Evolutionary conservation across 2,329 filamentous ascomycete species (phyloP).

Genomic region (Decorospora gaudefroyi): DNA sequence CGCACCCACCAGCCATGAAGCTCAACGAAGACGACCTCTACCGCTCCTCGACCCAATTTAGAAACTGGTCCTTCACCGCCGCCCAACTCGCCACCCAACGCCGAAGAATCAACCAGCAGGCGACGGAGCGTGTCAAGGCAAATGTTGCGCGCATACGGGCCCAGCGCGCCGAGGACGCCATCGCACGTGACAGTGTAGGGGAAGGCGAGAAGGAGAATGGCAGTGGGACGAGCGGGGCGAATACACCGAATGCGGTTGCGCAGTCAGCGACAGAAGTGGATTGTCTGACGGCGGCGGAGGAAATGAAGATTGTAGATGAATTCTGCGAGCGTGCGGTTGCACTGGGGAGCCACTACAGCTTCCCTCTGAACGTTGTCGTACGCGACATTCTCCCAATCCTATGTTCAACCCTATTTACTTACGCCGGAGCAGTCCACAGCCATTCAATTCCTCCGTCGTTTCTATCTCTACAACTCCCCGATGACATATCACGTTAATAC

Average conservation of each 20-base stretch:
- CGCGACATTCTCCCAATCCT: neutral
- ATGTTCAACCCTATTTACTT: neutral
- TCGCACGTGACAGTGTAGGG: constrained; percentile 26
- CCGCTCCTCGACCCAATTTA: constrained; percentile 84
- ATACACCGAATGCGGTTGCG: constrained; percentile 31
- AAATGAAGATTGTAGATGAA: constrained; percentile 77
- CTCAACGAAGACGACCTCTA: constrained; percentile 91
- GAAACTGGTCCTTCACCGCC: constrained; percentile 88
- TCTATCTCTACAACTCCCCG: constrained; percentile 92
- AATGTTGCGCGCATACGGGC: constrained; percentile 58
- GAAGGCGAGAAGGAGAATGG: constrained; percentile 46
- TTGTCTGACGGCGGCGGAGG: constrained; percentile 81
- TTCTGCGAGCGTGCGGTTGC: constrained; percentile 68
- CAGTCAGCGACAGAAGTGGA: constrained; percentile 60
- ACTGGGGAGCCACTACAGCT: constrained; percentile 62
- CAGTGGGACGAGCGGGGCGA: constrained; percentile 31
- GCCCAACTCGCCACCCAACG: constrained; percentile 72
- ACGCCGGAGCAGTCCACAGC: constrained; percentile 68
- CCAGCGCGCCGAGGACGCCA: constrained; percentile 43
- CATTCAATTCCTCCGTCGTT: constrained; percentile 86
- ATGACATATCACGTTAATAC: constrained; percentile 95
- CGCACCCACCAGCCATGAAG: constrained; percentile 35
- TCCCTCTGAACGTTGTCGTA: constrained; percentile 65
- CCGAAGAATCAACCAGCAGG: constrained; percentile 76
- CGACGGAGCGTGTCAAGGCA: constrained; percentile 67